Evolutionary conservation across 345 rosid genomes (phyloP).

Genomic region (Eucalyptus rudis): DNA sequence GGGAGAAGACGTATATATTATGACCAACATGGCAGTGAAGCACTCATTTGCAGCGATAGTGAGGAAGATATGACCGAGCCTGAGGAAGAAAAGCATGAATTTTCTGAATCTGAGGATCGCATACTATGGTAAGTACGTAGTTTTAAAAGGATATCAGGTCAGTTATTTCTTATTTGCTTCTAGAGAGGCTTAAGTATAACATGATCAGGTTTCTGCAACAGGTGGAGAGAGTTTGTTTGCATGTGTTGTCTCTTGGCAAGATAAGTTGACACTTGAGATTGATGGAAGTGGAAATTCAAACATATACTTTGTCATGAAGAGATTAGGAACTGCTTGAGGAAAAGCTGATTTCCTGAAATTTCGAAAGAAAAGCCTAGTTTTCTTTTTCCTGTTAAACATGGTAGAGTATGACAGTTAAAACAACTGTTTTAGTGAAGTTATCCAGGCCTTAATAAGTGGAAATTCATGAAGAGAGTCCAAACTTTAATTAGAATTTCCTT

Average conservation of each 20-base stretch:
- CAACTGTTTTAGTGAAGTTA: background rate
- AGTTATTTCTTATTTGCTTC: background rate
- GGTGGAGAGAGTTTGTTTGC: background rate
- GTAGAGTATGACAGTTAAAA: background rate
- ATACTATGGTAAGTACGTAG: slow-evolving; percentile 52
- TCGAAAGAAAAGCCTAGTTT: background rate
- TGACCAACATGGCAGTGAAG: slow-evolving; percentile 90
- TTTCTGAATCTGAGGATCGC: slow-evolving; percentile 74
- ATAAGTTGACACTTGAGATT: background rate
- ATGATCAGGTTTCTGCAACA: background rate
- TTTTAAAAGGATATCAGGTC: background rate
- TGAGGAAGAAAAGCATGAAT: slow-evolving; percentile 78
- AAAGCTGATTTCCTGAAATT: background rate
- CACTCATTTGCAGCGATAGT: slow-evolving; percentile 90
- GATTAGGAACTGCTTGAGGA: background rate
- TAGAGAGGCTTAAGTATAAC: background rate
- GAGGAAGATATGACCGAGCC: slow-evolving; percentile 78
- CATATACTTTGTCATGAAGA: background rate
- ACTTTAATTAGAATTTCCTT: background rate
- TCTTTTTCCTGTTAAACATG: background rate
- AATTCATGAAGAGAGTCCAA: background rate
- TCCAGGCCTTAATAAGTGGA: background rate
- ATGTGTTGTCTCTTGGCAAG: background rate
- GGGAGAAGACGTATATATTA: slow-evolving; percentile 98
- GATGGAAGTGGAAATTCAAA: background rate